These are phyloP conservation scores for Ophiocordyceps camponoti-saundersi DNA, from an alignment of 2,329 filamentous ascomycete species.

Conservation along the genomic window DNA sequence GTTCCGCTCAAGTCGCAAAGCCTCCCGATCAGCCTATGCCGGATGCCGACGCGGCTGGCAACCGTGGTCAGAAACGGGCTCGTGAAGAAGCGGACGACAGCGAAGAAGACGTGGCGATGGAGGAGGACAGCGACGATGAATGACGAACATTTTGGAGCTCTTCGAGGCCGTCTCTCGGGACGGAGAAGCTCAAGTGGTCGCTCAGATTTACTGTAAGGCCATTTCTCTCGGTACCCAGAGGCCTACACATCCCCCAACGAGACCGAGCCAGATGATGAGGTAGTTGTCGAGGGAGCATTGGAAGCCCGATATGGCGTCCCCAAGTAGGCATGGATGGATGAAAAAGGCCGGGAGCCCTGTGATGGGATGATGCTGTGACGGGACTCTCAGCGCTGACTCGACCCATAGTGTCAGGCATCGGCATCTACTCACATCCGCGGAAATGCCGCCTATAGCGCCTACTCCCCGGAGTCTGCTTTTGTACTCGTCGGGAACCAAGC, in stretches of 20 bases:
- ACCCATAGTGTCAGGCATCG: not conserved
- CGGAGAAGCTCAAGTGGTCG: not conserved
- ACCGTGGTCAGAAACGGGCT: slow-evolving; percentile 49
- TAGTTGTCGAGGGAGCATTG: slow-evolving; percentile 50
- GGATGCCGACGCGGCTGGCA: slow-evolving; percentile 36
- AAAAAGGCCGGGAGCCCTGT: slow-evolving; percentile 70
- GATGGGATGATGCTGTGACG: slow-evolving; percentile 60
- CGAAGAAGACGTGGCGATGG: slow-evolving; percentile 51
- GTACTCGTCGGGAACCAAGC: slow-evolving; percentile 50
- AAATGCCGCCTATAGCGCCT: slow-evolving; percentile 56
- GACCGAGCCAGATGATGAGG: slow-evolving; percentile 75
- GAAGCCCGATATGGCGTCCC: slow-evolving; percentile 58
- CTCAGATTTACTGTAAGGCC: slow-evolving; percentile 21
- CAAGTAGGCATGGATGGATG: slow-evolving; percentile 81
- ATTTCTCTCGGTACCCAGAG: slow-evolving; percentile 61
- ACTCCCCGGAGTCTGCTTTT: slow-evolving; percentile 41
- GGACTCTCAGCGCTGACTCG: slow-evolving; percentile 13
- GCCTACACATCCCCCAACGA: slow-evolving; percentile 66
- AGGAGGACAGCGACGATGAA: slow-evolving; percentile 60
- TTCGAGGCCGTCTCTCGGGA: not conserved
- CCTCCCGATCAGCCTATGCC: slow-evolving; percentile 33
- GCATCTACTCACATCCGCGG: slow-evolving; percentile 48
- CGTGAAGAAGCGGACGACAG: slow-evolving; percentile 52
- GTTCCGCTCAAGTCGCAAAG: slow-evolving; percentile 25
- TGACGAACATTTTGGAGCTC: slow-evolving; percentile 11